These are phyloP conservation scores for Articulospora tetracladia DNA, from an alignment of 495 filamentous ascomycete genomes.

Conservation along the genomic window DNA sequence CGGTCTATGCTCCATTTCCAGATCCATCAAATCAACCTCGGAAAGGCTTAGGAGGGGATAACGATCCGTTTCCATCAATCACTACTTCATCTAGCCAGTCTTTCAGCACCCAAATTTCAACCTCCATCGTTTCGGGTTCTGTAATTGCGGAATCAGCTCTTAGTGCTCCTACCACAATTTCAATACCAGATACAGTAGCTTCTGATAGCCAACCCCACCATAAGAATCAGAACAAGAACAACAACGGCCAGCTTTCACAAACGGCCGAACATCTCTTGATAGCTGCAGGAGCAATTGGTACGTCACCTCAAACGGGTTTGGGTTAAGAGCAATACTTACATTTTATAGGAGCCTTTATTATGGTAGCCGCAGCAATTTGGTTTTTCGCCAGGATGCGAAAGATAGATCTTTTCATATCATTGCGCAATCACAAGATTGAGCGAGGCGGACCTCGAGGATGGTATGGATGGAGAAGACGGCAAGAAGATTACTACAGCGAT, in stretches of 20 bases:
- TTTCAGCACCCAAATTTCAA: neutral
- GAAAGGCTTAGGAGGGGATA: constrained; percentile 1
- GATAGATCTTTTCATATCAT: constrained; percentile 3
- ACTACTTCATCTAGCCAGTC: neutral
- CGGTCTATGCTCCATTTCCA: neutral
- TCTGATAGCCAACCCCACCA: neutral
- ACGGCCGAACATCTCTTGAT: constrained; percentile 41
- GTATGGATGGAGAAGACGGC: constrained; percentile 19
- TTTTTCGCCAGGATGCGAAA: constrained; percentile 16
- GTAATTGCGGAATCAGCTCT: constrained; percentile 3
- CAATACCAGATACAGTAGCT: neutral
- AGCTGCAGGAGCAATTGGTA: constrained; percentile 47
- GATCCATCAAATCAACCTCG: constrained; percentile 2
- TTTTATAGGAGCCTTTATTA: constrained; percentile 21
- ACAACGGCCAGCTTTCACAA: constrained; percentile 9
- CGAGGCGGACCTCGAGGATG: constrained; percentile 15
- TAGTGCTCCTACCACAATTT: neutral
- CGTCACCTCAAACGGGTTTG: constrained; percentile 7
- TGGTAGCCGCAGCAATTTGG: constrained; percentile 17
- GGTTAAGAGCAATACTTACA: neutral
- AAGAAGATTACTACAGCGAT: constrained; percentile 7
- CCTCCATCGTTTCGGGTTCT: neutral
- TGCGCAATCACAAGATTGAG: constrained; percentile 7
- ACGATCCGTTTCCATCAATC: neutral
- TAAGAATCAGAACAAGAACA: neutral